Evolutionary conservation across 495 filamentous ascomycete genomes (phyloP).

Genomic region (Hyaloscypha hepaticicola): DNA sequence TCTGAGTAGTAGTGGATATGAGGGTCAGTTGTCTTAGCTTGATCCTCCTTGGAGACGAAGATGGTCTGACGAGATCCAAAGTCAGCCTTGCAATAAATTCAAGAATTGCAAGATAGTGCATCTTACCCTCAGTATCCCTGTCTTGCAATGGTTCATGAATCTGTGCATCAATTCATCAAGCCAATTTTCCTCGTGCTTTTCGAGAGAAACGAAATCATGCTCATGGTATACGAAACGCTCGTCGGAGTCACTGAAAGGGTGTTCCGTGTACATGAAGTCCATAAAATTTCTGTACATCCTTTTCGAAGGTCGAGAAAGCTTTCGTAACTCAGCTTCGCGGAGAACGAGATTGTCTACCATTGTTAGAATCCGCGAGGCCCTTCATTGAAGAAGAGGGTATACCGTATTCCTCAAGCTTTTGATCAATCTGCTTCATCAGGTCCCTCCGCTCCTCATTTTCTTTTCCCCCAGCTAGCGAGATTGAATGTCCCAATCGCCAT

Average conservation of each 20-base stretch:
- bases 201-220: slow-evolving; percentile 11
- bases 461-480: neutral
- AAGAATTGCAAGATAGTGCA: neutral
- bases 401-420: slow-evolving; percentile 13
- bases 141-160: neutral
- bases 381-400: neutral
- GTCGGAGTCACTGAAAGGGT: slow-evolving; percentile 1
- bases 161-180: slow-evolving; percentile 8
- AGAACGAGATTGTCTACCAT: neutral
- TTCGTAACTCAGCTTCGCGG: neutral
- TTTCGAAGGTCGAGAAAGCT: slow-evolving; percentile 1
- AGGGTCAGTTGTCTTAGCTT: slow-evolving; percentile 1
- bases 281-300: slow-evolving; percentile 5
- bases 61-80: neutral
- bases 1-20: slow-evolving; percentile 6
- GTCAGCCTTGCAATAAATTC: no score
- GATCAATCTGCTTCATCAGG: slow-evolving; percentile 4
- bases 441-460: neutral
- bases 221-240: slow-evolving; percentile 9
- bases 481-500: slow-evolving; percentile 6
- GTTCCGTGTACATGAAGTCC: slow-evolving; percentile 8
- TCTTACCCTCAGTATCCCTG: slow-evolving; percentile 9
- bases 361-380: neutral
- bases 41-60: neutral
- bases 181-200: slow-evolving; percentile 2